Evolutionary conservation across 139 green algal species (phyloP), one percentile per base, ranked within the genome.

Genomic region (Chlorella ohadii): DNA sequence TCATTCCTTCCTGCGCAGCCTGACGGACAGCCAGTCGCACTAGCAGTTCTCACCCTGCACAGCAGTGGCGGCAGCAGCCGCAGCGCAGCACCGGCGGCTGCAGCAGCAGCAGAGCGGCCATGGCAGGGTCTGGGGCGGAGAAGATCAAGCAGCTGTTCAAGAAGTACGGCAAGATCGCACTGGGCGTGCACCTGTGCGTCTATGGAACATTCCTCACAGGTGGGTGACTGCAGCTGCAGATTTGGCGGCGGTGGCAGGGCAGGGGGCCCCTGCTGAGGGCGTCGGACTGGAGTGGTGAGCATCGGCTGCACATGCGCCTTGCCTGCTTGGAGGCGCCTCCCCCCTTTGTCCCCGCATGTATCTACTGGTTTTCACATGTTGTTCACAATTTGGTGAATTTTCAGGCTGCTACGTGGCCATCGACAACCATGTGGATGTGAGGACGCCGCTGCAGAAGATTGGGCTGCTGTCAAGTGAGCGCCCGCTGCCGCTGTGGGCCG

Each of bases 401-500:
- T 57, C 78, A 91, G 89, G 78, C 47, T 91, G 85, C 82, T 92
- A 92, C 63, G 15, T 89, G n/a, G 89, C 89, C 5, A 72, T 91
- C 0, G 66, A 91, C n/a, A 79, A 65, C 61, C 87, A 90, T 33
- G 28, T 90, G 25, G 86, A 92, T 57, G 81, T 92, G 13, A 72
- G 75, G 13, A 44, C 66, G 2, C 38, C 63, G 31, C 84, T 92
- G 44, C 22, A 79, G 20, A 82, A 85, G 11, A 83, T 87, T 72
- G 85, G 87, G 4, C 78, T 92, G 19, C 38, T 92, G 4, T 74
- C 78, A 73, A 74, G 86, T 89, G 41, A 76, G 67, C 16, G 33
- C 28, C 44, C 9, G 44, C 44, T 51, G 44, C 44, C 44, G 44
- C 44, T 51, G 44, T 9, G 7, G 44, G 44, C 7, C 9, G 44